phyloP scores from a whole-genome alignment of 345 rosid species.

The Eucalyptus globulus region DNA sequence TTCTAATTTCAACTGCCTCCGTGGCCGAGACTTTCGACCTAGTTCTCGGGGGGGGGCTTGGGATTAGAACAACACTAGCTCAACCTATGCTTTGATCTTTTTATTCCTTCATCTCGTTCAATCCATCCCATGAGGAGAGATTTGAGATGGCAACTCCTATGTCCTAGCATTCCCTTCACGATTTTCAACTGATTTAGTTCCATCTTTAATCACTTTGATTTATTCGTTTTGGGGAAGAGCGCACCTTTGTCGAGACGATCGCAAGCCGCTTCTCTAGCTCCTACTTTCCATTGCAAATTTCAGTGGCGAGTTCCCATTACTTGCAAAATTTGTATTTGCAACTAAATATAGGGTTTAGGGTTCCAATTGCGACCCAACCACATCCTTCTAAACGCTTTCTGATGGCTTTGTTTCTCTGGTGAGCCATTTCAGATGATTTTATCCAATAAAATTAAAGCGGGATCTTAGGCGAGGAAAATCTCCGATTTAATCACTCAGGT shows the following conservation, averaged over 20 bases:
- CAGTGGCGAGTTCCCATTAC: neutral
- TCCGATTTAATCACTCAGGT: neutral
- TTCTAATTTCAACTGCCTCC: neutral
- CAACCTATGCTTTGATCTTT: neutral
- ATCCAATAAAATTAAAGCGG: neutral
- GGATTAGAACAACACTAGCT: neutral
- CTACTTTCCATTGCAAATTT: neutral
- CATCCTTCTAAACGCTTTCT: neutral
- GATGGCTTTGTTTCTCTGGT: neutral
- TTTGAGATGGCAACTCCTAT: neutral
- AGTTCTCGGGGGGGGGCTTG: neutral
- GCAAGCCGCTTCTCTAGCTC: neutral
- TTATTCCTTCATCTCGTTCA: neutral
- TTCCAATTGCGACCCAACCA: neutral
- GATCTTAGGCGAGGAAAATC: neutral
- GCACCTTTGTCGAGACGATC: neutral
- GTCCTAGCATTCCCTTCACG: neutral
- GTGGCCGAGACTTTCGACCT: neutral
- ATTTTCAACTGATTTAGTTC: neutral
- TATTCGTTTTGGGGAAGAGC: neutral
- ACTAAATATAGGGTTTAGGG: neutral
- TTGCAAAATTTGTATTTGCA: neutral
- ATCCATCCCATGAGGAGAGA: neutral
- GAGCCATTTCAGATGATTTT: neutral
- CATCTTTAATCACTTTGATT: neutral